Evolutionary conservation across 2,329 filamentous ascomycete species (phyloP).

Genomic region (Juglanconis juglandina): DNA sequence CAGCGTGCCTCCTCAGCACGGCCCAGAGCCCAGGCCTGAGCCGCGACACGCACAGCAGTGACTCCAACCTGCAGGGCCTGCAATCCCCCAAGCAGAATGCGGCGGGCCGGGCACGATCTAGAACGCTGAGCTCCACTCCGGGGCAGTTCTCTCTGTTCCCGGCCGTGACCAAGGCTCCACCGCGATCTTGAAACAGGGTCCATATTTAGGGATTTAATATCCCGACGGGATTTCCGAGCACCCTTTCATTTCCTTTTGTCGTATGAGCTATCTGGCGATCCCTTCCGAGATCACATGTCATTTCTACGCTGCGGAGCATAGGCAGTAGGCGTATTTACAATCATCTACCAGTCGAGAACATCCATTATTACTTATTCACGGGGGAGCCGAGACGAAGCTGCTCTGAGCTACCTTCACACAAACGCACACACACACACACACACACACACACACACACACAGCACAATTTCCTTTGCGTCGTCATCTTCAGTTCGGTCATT

Average conservation of each 20-base stretch:
- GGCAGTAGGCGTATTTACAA: neutral
- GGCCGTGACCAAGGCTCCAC: constrained; percentile 5
- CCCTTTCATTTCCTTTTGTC: neutral
- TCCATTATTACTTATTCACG: too few species aligned
- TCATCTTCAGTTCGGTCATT: too few species aligned
- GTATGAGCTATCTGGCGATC: neutral
- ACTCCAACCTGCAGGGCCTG: constrained; percentile 25
- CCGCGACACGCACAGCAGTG: constrained; percentile 26
- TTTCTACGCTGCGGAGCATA: neutral
- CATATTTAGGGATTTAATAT: neutral
- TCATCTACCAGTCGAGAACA: neutral
- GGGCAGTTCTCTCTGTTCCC: constrained; percentile 47
- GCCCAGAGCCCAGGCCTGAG: constrained; percentile 15
- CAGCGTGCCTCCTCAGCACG: constrained; percentile 8
- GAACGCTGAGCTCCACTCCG: constrained; percentile 45
- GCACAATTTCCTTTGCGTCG: too few species aligned
- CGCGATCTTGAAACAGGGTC: constrained; percentile 11
- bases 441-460: too few species aligned
- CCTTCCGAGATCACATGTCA: neutral
- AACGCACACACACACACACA: too few species aligned
- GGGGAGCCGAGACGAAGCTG: too few species aligned
- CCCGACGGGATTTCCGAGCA: neutral
- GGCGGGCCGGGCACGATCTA: constrained; percentile 40
- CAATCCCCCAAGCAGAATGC: constrained; percentile 23
- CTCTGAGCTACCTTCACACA: too few species aligned